These are phyloP conservation scores for Globisporangium nunn DNA, from an alignment of 352 stramenopile genomes.

Conservation along the genomic window DNA sequence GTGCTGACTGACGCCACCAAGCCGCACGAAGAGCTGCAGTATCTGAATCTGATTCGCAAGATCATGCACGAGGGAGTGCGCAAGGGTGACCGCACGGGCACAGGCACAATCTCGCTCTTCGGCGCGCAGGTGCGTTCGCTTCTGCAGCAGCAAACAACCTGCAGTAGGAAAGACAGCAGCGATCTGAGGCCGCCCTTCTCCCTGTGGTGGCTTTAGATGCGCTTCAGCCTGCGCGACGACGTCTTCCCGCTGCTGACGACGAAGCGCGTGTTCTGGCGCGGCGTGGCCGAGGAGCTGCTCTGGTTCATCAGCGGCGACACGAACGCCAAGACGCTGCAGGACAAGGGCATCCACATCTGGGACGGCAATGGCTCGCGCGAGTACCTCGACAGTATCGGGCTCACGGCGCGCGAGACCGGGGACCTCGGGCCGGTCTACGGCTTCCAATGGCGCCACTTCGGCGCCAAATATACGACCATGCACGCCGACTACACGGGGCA, in stretches of 20 bases:
- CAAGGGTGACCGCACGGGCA: slow-evolving; percentile 96
- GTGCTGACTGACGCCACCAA: slow-evolving; percentile 4
- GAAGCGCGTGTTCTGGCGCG: slow-evolving; percentile 99
- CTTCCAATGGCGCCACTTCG: slow-evolving; percentile 99
- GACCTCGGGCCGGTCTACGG: slow-evolving; percentile 96
- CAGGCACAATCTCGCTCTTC: slow-evolving; percentile 98
- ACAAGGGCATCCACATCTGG: slow-evolving; percentile 99
- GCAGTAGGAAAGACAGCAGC: too few relatives aligned
- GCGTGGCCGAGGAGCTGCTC: slow-evolving; percentile 98
- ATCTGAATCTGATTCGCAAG: slow-evolving; percentile 92
- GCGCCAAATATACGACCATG: slow-evolving; percentile 97
- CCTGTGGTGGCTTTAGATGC: too few relatives aligned
- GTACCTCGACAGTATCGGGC: slow-evolving; percentile 89
- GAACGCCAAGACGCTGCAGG: slow-evolving; percentile 92
- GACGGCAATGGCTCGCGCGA: slow-evolving; percentile 98
- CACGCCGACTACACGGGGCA: slow-evolving; percentile 97
- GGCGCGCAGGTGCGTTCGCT: slow-evolving; percentile 88
- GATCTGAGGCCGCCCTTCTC: too few relatives aligned
- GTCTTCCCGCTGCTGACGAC: slow-evolving; percentile 98
- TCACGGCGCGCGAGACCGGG: slow-evolving; percentile 92
- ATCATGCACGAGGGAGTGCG: slow-evolving; percentile 93
- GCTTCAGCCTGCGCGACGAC: slow-evolving; percentile 92
- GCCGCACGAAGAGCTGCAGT: slow-evolving; percentile 64
- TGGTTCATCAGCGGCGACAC: slow-evolving; percentile 99
- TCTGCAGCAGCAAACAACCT: too few relatives aligned